Conservation (phyloP, 495 filamentous ascomycete species). For the Penicillium roqueforti region DNA sequence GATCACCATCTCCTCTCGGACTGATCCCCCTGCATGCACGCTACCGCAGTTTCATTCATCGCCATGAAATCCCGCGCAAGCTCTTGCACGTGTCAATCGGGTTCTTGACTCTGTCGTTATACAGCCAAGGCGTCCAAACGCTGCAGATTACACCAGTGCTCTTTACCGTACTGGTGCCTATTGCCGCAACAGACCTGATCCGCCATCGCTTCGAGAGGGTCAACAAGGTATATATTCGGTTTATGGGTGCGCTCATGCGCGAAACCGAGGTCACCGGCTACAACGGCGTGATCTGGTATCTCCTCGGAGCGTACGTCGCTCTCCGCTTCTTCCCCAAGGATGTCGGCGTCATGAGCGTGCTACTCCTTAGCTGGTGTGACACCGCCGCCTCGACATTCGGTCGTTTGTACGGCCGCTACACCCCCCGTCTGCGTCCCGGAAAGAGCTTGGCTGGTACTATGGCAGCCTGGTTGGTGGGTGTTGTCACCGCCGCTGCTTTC, state of each 20-base stretch:
- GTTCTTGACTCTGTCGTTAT: constrained; percentile 82
- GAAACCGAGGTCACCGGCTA: constrained; percentile 89
- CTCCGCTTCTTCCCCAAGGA: constrained; percentile 90
- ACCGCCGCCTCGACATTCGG: constrained; percentile 94
- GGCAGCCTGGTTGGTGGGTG: constrained; percentile 77
- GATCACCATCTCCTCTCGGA: constrained; percentile 85
- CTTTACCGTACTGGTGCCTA: constrained; percentile 79
- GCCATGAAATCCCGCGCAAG: constrained; percentile 47
- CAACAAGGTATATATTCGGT: constrained; percentile 82
- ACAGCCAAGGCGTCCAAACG: constrained; percentile 70
- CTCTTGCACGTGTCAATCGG: constrained; percentile 83
- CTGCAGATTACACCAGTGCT: constrained; percentile 75
- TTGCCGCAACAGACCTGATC: constrained; percentile 73
- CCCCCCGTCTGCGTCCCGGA: constrained; percentile 73
- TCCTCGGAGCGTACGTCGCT: constrained; percentile 82
- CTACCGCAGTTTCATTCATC: constrained; percentile 49
- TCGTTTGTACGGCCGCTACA: constrained; percentile 77
- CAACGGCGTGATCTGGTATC: constrained; percentile 96
- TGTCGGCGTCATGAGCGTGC: constrained; percentile 79
- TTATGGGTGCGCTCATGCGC: constrained; percentile 87
- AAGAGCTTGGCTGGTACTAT: constrained; percentile 89
- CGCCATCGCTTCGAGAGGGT: constrained; percentile 75
- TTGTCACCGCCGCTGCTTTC: constrained; percentile 74
- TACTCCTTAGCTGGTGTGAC: constrained; percentile 96
- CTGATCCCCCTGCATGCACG: constrained; percentile 86